Percentiles rank a stretch among this genome's conserved stretches.
Conservation (phyloP, 768 basidiomycete genomes). For the Lyophyllum shimeji region DNA sequence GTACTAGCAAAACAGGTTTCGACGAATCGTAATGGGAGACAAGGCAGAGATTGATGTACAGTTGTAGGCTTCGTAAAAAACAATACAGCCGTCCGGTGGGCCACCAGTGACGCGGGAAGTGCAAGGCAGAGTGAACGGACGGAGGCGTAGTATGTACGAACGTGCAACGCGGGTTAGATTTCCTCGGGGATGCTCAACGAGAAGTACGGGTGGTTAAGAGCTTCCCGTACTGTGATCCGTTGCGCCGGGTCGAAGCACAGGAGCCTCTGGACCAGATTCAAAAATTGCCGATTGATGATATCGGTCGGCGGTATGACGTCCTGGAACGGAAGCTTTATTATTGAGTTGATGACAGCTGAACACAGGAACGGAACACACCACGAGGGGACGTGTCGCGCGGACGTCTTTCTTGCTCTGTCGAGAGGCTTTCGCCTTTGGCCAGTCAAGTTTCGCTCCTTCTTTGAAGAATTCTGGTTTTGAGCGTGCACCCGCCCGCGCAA, state of each 20-base stretch:
- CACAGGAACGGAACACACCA: slow-evolving; percentile 48
- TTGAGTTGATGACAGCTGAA: slow-evolving; percentile 11
- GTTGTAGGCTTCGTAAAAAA: slow-evolving; percentile 11
- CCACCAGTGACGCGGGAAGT: slow-evolving; percentile 1
- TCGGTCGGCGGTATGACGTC: slow-evolving; percentile 84
- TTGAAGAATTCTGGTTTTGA: slow-evolving; percentile 95
- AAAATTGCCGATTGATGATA: slow-evolving; percentile 72
- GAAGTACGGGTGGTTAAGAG: slow-evolving; percentile 88
- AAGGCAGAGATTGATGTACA: slow-evolving; percentile 12
- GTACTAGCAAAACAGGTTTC: slow-evolving; percentile 8
- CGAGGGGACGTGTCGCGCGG: slow-evolving; percentile 73
- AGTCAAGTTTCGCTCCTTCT: slow-evolving; percentile 81
- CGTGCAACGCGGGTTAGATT: slow-evolving; percentile 40
- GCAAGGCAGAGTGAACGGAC: slow-evolving; percentile 2
- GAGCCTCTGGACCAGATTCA: slow-evolving; percentile 84
- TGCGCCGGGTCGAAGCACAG: slow-evolving; percentile 89
- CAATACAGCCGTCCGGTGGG: slow-evolving; percentile 6
- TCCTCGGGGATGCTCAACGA: slow-evolving; percentile 65
- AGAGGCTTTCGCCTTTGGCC: slow-evolving; percentile 86
- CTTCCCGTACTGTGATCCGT: slow-evolving; percentile 85
- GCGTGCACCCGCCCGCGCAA: slow-evolving; percentile 70
- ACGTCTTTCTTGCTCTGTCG: slow-evolving; percentile 95
- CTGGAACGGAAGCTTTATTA: slow-evolving; percentile 33
- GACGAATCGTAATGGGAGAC: slow-evolving; percentile 6
- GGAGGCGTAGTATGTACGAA: slow-evolving; percentile 11